Base-by-base conservation (phyloP, 805 yeast genomes). In the Hanseniaspora vineae region DNA sequence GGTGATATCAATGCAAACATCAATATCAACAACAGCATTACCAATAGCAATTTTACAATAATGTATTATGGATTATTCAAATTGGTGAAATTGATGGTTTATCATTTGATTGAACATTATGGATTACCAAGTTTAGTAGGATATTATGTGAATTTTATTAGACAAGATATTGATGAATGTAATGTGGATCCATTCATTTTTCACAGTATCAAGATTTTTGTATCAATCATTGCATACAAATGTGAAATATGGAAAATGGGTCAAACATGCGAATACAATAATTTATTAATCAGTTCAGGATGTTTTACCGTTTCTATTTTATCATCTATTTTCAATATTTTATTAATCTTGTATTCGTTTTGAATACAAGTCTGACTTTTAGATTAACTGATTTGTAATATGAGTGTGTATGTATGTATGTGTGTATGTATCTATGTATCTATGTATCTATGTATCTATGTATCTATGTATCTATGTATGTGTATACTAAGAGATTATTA, bases 121-220 rank as follows among this genome's bases (percentile, higher is more conserved):
- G 44, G 19, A 18, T 42, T 40, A 18, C 50, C 50, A 33, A 18
- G 35, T 8, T 15, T 42, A 8, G 31, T 44, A 29, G 42, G 50
- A 29, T 47, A 47, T 42, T 47, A 47, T 46, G 44, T 47, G 39
- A 47, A 47, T 44, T 47, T 47, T 42, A 33, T 47, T 19, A 46
- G 46, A n/a, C 46, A 47, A 44, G 46, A 45, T 12, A n/a, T 42
- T 37, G 49, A 35, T 39, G 50, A 47, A 29, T 44, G 42, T 6
- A 46, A 47, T n/a, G 44, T 43, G 17, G 44, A 45, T 19, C 37
- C 37, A 13, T 33, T 33, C 9, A 33, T 33, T n/a, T 33, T 33
- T 10, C 37, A 33, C 37, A 33, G 37, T n/a, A 5, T 33, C 15
- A 33, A 33, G 12, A 33, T 33, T 10, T 33, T 33, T 33, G 37